A percentile compares a stretch with the other conserved stretches of the same genome.
phyloP scores from a whole-genome alignment of 345 rosid species.

The Firmiana major region DNA sequence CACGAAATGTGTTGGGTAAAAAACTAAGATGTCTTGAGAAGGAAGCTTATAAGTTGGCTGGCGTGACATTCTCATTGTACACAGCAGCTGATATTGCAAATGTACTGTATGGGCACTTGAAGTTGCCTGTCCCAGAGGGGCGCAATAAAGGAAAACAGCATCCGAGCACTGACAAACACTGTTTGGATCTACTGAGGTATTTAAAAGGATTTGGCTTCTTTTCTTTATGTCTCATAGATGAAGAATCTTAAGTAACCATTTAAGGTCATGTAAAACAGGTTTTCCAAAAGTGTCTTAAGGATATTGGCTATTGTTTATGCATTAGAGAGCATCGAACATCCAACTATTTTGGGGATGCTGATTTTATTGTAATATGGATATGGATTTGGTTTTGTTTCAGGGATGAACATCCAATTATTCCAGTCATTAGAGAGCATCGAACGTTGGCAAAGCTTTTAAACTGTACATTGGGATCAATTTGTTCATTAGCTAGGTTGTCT shows the following conservation, averaged over 20 bases:
- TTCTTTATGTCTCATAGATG: not conserved
- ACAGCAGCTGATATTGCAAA: conserved; percentile 89
- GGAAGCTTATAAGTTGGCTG: conserved; percentile 81
- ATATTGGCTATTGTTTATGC: not conserved
- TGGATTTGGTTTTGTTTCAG: conserved; percentile 40
- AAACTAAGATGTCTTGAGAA: conserved; percentile 75
- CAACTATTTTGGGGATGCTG: not conserved
- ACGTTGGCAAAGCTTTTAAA: conserved; percentile 85
- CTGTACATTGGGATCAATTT: conserved; percentile 83
- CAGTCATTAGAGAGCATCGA: conserved; percentile 88
- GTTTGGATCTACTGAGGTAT: conserved; percentile 82
- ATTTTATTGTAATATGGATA: not conserved
- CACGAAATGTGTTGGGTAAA: conserved; percentile 61
- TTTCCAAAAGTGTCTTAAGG: conserved; percentile 12
- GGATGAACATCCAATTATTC: conserved; percentile 86
- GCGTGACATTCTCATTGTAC: conserved; percentile 73
- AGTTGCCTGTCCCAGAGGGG: conserved; percentile 69
- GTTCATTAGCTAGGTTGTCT: conserved; percentile 73
- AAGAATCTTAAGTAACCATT: not conserved
- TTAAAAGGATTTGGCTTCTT: not conserved
- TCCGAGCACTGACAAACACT: conserved; percentile 90
- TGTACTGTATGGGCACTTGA: conserved; percentile 73
- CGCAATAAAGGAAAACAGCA: conserved; percentile 70
- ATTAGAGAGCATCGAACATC: not conserved
- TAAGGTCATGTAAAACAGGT: not conserved